Evolutionary conservation across 441 rosid species (phyloP).

Genomic region (Erodium chrysanthum): DNA sequence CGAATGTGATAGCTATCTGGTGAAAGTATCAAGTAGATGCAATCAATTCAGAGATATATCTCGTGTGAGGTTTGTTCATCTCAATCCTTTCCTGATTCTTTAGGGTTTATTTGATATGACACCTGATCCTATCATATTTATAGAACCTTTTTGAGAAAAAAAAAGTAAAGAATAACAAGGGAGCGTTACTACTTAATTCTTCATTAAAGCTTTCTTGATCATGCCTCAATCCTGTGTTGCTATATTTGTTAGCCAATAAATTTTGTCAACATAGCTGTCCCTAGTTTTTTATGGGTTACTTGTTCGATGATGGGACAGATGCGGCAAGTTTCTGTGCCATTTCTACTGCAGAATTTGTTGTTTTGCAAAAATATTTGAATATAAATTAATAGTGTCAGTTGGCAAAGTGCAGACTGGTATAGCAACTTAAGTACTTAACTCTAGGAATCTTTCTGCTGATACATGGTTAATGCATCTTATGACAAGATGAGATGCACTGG

Average conservation of each 20-base stretch:
- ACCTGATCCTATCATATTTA: neutral
- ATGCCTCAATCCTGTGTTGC: neutral
- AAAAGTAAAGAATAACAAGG: neutral
- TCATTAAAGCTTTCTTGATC: neutral
- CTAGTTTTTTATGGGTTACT: neutral
- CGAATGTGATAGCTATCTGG: neutral
- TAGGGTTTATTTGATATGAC: neutral
- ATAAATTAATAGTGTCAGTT: neutral
- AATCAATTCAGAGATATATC: neutral
- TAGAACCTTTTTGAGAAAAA: neutral
- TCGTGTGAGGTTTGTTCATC: neutral
- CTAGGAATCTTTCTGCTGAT: neutral
- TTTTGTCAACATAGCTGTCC: neutral
- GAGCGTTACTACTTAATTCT: neutral
- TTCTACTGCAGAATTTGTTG: neutral
- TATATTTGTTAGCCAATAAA: neutral
- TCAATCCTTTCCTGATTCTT: neutral
- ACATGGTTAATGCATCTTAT: neutral
- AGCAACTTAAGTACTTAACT: conserved; percentile 5
- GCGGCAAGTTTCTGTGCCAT: neutral
- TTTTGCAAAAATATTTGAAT: neutral
- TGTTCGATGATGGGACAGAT: neutral
- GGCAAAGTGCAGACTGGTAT: neutral
- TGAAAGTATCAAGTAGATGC: neutral
- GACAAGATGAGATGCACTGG: no score